phyloP scores from a whole-genome alignment of 2,329 filamentous ascomycete species.

The Exophiala bonariae region DNA sequence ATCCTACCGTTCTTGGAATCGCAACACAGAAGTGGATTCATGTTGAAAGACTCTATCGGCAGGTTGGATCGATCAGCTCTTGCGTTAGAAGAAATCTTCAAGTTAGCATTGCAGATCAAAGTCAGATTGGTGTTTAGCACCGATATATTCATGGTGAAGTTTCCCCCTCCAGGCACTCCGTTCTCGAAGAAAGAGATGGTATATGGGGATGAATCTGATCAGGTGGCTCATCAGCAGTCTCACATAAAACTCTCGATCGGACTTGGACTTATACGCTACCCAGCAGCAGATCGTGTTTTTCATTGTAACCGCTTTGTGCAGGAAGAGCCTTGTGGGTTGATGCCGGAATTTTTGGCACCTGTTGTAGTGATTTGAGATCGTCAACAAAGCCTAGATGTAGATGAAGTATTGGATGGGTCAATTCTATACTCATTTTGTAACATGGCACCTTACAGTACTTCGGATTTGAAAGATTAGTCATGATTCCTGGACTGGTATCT shows the following conservation, averaged over 20 bases:
- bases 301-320: not conserved
- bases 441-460: no score
- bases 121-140: slow-evolving; percentile 6
- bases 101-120: slow-evolving; percentile 3
- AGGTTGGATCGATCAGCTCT: slow-evolving; percentile 3
- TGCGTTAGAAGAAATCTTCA: slow-evolving; percentile 4
- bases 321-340: not conserved
- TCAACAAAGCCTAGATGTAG: not conserved
- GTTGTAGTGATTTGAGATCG: not conserved
- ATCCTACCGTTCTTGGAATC: not conserved
- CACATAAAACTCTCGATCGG: not conserved
- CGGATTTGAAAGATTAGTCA: not conserved
- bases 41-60: not conserved
- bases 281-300: not conserved
- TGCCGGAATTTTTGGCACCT: not conserved
- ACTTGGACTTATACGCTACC: not conserved
- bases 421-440: not conserved
- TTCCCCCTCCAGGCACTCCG: not conserved
- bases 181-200: not conserved
- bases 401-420: not conserved
- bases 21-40: not conserved
- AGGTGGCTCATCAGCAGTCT: not conserved
- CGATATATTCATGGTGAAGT: slow-evolving; percentile 5
- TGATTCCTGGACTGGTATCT: not conserved
- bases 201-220: not conserved